phyloP scores from a whole-genome alignment of 306 rosid genomes.

The Pterocarpus santalinus region DNA sequence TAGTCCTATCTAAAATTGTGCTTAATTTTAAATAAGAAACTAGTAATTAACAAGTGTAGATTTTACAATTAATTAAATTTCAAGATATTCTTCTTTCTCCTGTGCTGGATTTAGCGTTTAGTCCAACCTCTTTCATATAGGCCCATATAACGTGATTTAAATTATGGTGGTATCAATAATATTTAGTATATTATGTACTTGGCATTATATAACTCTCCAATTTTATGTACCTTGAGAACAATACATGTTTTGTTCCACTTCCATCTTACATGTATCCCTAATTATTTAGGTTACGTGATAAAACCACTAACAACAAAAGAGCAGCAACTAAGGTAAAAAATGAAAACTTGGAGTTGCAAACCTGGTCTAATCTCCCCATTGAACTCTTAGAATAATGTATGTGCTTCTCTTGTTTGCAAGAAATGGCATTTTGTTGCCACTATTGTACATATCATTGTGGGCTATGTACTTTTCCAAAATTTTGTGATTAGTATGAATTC shows the following conservation, averaged over 20 bases:
- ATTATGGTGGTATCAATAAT: constrained; percentile 1
- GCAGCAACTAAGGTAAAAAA: constrained; percentile 46
- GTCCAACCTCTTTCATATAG: neutral
- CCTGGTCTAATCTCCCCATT: constrained; percentile 79
- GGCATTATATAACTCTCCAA: neutral
- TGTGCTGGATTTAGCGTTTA: constrained; percentile 6
- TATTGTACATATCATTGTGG: constrained; percentile 76
- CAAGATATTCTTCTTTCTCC: neutral
- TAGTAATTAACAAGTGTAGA: neutral
- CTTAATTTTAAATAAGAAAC: neutral
- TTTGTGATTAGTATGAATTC: constrained; percentile 69
- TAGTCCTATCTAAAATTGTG: neutral
- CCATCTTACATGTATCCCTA: constrained; percentile 23
- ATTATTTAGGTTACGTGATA: constrained; percentile 73
- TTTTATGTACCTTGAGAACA: neutral
- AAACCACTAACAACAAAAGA: constrained; percentile 47
- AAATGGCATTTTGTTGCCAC: constrained; percentile 73
- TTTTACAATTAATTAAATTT: neutral
- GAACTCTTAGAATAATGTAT: constrained; percentile 77
- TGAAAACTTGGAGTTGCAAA: constrained; percentile 62
- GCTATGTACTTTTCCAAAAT: constrained; percentile 84
- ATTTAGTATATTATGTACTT: neutral
- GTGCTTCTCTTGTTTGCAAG: constrained; percentile 78
- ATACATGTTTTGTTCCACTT: constrained; percentile 13
- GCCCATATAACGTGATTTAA: neutral